Conservation (phyloP, 306 rosid genomes). For the Cucurbita pepo region DNA sequence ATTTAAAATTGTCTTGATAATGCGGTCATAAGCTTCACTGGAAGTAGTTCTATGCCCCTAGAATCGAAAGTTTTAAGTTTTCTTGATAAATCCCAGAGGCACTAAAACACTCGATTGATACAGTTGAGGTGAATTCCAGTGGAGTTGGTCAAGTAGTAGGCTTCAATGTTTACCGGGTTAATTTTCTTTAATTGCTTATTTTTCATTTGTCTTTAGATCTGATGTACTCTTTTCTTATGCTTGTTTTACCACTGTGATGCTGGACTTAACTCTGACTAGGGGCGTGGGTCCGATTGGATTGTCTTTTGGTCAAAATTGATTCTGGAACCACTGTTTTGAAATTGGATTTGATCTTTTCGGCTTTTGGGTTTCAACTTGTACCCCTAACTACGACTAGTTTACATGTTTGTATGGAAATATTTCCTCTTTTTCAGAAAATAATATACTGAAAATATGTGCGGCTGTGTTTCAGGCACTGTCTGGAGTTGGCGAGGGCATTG, state of each 20-base stretch:
- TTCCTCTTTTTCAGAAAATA: not conserved
- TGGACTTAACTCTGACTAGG: not conserved
- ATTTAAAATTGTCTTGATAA: not conserved
- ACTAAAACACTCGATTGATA: not conserved
- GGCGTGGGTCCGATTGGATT: not conserved
- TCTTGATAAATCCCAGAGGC: not conserved
- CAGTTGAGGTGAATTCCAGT: not conserved
- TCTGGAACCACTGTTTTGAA: not conserved
- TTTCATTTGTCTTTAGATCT: not conserved
- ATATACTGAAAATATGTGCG: not conserved
- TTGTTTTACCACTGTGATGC: not conserved
- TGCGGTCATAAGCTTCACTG: not conserved
- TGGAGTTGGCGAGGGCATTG: slow-evolving; percentile 84
- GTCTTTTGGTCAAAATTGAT: not conserved
- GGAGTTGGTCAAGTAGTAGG: not conserved
- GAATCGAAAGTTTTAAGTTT: not conserved
- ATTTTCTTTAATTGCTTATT: not conserved
- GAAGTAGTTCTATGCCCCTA: not conserved
- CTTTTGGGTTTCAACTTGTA: not conserved
- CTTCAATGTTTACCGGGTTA: not conserved
- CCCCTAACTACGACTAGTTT: not conserved
- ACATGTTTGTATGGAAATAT: not conserved
- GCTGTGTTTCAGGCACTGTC: slow-evolving; percentile 54
- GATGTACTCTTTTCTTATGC: not conserved
- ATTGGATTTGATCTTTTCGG: not conserved